Evolutionary conservation across 345 rosid species (phyloP).

Genomic region (Psidium friedrichsthalianum): DNA sequence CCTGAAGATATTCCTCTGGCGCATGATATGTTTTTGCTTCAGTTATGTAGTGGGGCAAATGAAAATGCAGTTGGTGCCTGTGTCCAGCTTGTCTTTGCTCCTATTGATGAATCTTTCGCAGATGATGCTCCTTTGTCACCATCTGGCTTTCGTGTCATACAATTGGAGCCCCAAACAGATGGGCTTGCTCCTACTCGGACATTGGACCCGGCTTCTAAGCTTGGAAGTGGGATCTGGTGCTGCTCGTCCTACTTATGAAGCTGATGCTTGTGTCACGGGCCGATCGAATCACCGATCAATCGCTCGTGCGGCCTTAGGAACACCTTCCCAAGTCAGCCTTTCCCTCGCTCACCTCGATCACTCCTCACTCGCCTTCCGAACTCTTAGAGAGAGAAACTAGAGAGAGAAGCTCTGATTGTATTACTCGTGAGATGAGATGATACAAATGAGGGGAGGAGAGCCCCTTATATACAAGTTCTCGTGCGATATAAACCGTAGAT

Average conservation of each 20-base stretch:
- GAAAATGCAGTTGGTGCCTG: constrained; percentile 84
- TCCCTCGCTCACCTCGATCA: too few species aligned
- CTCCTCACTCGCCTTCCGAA: too few species aligned
- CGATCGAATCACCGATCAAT: too few species aligned
- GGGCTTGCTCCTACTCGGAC: constrained; percentile 59
- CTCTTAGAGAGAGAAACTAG: too few species aligned
- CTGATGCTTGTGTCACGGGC: too few species aligned
- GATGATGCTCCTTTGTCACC: constrained; percentile 91
- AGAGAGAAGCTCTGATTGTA: too few species aligned
- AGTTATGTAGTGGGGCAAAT: constrained; percentile 86
- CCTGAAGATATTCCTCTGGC: constrained; percentile 83
- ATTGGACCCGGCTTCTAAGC: constrained; percentile 79
- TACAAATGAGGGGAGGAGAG: too few species aligned
- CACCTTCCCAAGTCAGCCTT: too few species aligned
- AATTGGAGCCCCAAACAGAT: constrained; percentile 70
- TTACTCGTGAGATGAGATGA: too few species aligned
- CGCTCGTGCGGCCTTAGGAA: too few species aligned
- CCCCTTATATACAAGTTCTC: too few species aligned
- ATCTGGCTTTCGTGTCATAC: constrained; percentile 90
- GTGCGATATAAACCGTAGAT: too few species aligned
- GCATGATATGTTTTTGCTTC: constrained; percentile 80
- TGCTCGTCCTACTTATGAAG: constrained; percentile 44
- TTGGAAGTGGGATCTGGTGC: constrained; percentile 60
- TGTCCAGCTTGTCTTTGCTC: constrained; percentile 96
- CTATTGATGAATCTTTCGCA: constrained; percentile 96